Base-by-base conservation (phyloP, 352 stramenopile genomes). In the Phytophthora constricta region DNA sequence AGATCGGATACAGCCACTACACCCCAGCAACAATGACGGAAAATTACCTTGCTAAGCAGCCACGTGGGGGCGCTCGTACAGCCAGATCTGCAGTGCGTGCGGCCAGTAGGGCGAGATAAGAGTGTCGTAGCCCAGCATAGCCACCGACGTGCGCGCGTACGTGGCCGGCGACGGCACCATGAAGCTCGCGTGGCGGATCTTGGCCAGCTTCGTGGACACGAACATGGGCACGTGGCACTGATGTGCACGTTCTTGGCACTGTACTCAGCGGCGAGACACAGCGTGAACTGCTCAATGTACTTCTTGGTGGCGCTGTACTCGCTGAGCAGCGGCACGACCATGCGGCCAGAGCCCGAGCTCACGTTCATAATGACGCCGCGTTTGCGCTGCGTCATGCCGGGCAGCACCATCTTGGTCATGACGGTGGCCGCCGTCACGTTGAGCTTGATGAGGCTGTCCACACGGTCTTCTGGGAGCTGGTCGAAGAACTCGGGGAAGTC, bases 221-320 rank as follows among this genome's bases (percentile, higher is more conserved):
- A 99, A 99, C 82, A 99, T 98, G 28, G 98, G 98, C 68, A 98
- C 93, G 74, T 99, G 98, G 82, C 96, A 99, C 78, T 99, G 97
- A 99, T 89, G 67, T 91, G 89, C 66, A 97, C 87, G 68, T 95
- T 95, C 82, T 98, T 98, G 39, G 75, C 71, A 61, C 85, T 87
- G 77, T 98, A 98, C 82, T 99, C 98, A 33, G 86, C 92, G 62
- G 98, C 88, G 22, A 99, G 83, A 41, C 92, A 98, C 54, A 97
- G 79, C 53, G 97, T 98, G 71, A 99, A 97, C 76, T 98, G 96
- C 74, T 99, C 95, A 53, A 99, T 91, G 74, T 90, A 99, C 71
- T 96, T 97, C 84, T 99, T 99, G 27, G 96, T 97, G 22, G 93
- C 98, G 34, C 86, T 97, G 88, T 99, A 99, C 70, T 98, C 87